phyloP scores from a whole-genome alignment of 2,329 filamentous ascomycete species.

The Phoma sp. region DNA sequence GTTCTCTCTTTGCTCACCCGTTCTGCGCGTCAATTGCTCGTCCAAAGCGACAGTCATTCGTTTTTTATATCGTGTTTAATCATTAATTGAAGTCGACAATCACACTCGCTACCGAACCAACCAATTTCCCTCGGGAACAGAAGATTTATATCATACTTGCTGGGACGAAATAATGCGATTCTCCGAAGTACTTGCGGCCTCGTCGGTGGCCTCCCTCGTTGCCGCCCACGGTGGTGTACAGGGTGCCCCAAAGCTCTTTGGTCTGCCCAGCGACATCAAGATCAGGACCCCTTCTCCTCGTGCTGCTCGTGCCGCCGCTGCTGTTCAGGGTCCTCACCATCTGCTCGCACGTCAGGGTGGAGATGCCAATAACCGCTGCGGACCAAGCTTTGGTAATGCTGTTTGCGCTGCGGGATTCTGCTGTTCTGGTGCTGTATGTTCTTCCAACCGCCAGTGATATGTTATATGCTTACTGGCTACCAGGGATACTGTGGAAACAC shows the following conservation, averaged over 20 bases:
- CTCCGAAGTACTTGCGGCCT: conserved; percentile 36
- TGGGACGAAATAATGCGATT: conserved; percentile 40
- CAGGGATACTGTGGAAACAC: conserved; percentile 62
- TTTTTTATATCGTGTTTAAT: conserved; percentile 24
- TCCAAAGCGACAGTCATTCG: conserved; percentile 37
- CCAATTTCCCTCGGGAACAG: conserved; percentile 6
- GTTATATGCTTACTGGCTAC: conserved; percentile 3
- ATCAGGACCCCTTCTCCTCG: conserved; percentile 38
- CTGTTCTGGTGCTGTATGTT: conserved; percentile 45
- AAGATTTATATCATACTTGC: conserved; percentile 1
- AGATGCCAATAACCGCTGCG: conserved; percentile 41
- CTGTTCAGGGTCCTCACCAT: conserved; percentile 20
- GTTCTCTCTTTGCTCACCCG: conserved; percentile 21
- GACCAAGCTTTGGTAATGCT: conserved; percentile 28
- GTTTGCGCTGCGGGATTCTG: conserved; percentile 44
- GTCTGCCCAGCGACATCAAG: conserved; percentile 42
- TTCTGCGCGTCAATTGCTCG: conserved; percentile 35
- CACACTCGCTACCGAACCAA: conserved; percentile 26
- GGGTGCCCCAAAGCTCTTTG: conserved; percentile 44
- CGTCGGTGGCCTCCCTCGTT: conserved; percentile 39
- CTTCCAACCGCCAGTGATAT: background rate
- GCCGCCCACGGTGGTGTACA: conserved; percentile 42
- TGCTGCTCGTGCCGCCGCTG: conserved; percentile 26
- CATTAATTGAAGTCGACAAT: conserved; percentile 25
- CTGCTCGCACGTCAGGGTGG: conserved; percentile 41